Evolutionary conservation across 2,329 filamentous ascomycete species (phyloP).

Genomic region (Arthrobotrys conoides): DNA sequence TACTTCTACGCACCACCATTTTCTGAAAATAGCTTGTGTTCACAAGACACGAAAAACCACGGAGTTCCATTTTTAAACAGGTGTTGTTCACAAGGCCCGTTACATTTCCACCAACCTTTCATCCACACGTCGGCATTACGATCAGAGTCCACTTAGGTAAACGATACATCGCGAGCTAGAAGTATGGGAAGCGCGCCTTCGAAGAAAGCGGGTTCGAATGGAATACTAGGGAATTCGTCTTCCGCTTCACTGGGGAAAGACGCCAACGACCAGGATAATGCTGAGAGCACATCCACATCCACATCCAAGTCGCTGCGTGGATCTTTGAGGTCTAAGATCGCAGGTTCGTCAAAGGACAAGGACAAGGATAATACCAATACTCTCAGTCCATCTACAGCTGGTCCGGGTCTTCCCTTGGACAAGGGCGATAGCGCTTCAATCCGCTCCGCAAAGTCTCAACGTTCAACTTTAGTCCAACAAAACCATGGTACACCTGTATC

Average conservation of each 20-base stretch:
- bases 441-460: slow-evolving; percentile 61
- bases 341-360: slow-evolving; percentile 62
- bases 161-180: slow-evolving; percentile 31
- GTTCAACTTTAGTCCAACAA: slow-evolving; percentile 59
- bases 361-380: slow-evolving; percentile 60
- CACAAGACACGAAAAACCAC: slow-evolving; percentile 32
- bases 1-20: slow-evolving; percentile 36
- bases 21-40: slow-evolving; percentile 42
- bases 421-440: slow-evolving; percentile 62
- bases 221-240: slow-evolving; percentile 54
- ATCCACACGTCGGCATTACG: slow-evolving; percentile 23
- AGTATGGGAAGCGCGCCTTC: slow-evolving; percentile 64
- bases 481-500: slow-evolving; percentile 38
- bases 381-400: slow-evolving; percentile 59
- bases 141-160: slow-evolving; percentile 19
- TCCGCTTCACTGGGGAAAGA: slow-evolving; percentile 55
- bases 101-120: slow-evolving; percentile 20
- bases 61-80: slow-evolving; percentile 38
- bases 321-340: slow-evolving; percentile 64
- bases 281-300: slow-evolving; percentile 61
- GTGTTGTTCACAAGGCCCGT: slow-evolving; percentile 43
- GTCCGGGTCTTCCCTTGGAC: slow-evolving; percentile 52
- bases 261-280: slow-evolving; percentile 50
- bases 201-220: slow-evolving; percentile 62
- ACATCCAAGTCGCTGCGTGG: slow-evolving; percentile 63